Conservation (phyloP, 2,329 filamentous ascomycete genomes). For the Podosphaera fusca region DNA sequence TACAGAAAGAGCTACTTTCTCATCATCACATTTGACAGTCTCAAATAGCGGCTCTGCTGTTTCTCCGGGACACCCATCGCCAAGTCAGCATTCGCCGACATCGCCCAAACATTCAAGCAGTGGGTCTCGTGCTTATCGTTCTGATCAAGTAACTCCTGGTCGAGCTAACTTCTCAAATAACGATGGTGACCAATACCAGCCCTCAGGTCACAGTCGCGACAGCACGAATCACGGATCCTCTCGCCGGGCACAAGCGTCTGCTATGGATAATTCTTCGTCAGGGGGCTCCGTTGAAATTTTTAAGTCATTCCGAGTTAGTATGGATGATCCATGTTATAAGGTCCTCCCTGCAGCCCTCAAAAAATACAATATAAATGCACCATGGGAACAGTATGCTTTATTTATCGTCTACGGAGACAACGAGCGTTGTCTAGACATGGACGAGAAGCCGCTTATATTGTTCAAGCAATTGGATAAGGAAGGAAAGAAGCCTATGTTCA, state of each 20-base stretch:
- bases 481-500: conserved; percentile 98
- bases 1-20: conserved; percentile 40
- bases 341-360: conserved; percentile 86
- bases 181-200: conserved; percentile 18
- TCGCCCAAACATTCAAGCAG: conserved; percentile 35
- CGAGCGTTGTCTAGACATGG: conserved; percentile 72
- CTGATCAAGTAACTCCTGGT: conserved; percentile 28
- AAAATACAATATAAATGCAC: conserved; percentile 95
- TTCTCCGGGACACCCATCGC: conserved; percentile 34
- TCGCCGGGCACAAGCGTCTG: conserved; percentile 37
- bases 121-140: conserved; percentile 35
- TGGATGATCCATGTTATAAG: conserved; percentile 95
- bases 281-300: conserved; percentile 69
- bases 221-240: conserved; percentile 18
- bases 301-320: conserved; percentile 93
- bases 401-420: conserved; percentile 99
- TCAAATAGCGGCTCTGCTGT: conserved; percentile 36
- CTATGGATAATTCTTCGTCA: conserved; percentile 32
- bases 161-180: conserved; percentile 31
- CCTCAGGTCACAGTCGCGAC: conserved; percentile 14
- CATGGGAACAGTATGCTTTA: conserved; percentile 89
- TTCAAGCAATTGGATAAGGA: conserved; percentile 97
- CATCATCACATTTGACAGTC: conserved; percentile 45
- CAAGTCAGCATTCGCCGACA: conserved; percentile 47
- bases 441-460: conserved; percentile 82